Evolutionary conservation across 75 land plant species (phyloP), one percentile per base, ranked within the genome.

Genomic region (Cryptomeria japonica): DNA sequence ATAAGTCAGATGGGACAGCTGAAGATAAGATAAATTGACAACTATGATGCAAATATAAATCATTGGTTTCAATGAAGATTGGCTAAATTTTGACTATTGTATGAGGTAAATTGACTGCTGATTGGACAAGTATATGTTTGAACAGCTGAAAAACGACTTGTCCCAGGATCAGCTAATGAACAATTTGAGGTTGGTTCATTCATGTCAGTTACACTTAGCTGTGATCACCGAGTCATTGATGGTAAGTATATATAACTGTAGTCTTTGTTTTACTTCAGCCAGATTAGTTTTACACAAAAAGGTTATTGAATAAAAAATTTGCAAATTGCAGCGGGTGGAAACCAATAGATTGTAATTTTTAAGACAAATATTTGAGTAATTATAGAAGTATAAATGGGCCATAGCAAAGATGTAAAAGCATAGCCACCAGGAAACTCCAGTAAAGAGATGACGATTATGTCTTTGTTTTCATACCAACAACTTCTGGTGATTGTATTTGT

Each of bases 161-260:
- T 98, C 46, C 95, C 98, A 51, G 95, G 95, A 36, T 80, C 84
- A 10, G 89, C 86, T 10, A 51, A 89, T 41, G 93, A 93, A 4
- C 89, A 94, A 39, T 95, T 76, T 87, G 87, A 91, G 84, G 95
- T 92, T 92, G 95, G 92, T 90, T 94, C 93, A 64, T 98, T 92
- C 94, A 97, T 98, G 99, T 92, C 99, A 14, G 97, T 91, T 72
- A 98, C 99, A 68, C 84, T 98, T 84, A 98, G 99, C 91, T 98
- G 99, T 88, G 99, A 98, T 87, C 99, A 98, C 86, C 96, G 99
- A 85, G 99, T 98, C 47, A 95, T 98, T 44, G 99, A 98, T 90
- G 99, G 99, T 98, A 88, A 87, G 93, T 90, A n/a, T 44, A 31
- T 3, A 11, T 64, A 5, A 61, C 31, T 1, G 3, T 77, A 3